A percentile compares a stretch with the other conserved stretches of the same genome.
These are phyloP conservation scores for Escovopsis sp. DNA, from an alignment of 2,329 filamentous ascomycete species.

Conservation along the genomic window DNA sequence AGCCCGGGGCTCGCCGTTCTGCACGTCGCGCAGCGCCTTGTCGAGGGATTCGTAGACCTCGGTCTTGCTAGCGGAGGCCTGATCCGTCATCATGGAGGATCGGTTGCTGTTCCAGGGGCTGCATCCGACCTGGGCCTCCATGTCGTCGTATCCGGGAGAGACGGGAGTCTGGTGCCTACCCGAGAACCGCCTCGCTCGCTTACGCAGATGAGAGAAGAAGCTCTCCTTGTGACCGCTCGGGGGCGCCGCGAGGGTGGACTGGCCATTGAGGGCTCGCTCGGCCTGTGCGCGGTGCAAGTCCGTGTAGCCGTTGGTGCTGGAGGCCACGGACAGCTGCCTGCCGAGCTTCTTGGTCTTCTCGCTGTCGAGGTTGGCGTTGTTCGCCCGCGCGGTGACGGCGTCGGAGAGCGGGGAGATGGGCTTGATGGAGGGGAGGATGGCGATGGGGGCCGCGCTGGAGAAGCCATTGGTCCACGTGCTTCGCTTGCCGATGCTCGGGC, in stretches of 20 bases:
- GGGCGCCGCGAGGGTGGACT: constrained; percentile 60
- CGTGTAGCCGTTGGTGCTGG: constrained; percentile 82
- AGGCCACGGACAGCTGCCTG: constrained; percentile 82
- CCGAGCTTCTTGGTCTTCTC: constrained; percentile 85
- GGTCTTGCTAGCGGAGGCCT: constrained; percentile 34
- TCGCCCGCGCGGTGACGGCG: constrained; percentile 79
- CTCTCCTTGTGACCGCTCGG: constrained; percentile 76
- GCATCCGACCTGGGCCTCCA: constrained; percentile 86
- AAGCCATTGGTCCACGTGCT: constrained; percentile 85
- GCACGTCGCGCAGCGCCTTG: constrained; percentile 39
- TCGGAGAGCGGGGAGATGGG: constrained; percentile 96
- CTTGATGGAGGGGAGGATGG: constrained; percentile 84
- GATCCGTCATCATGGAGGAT: constrained; percentile 68
- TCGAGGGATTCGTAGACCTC: constrained; percentile 47
- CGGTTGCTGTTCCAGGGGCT: constrained; percentile 78
- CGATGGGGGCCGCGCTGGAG: constrained; percentile 75
- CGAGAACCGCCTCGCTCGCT: constrained; percentile 82
- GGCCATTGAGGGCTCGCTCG: constrained; percentile 77
- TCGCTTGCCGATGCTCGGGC: constrained; percentile 54
- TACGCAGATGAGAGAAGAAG: constrained; percentile 94
- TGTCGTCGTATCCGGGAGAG: constrained; percentile 67
- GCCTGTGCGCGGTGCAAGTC: constrained; percentile 84
- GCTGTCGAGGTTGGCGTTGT: constrained; percentile 46
- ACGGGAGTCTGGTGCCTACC: constrained; percentile 75
- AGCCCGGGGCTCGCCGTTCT: constrained; percentile 32